phyloP scores from a whole-genome alignment of 1,284 basidiomycete genomes.

The Leccinum griseonigrum region DNA sequence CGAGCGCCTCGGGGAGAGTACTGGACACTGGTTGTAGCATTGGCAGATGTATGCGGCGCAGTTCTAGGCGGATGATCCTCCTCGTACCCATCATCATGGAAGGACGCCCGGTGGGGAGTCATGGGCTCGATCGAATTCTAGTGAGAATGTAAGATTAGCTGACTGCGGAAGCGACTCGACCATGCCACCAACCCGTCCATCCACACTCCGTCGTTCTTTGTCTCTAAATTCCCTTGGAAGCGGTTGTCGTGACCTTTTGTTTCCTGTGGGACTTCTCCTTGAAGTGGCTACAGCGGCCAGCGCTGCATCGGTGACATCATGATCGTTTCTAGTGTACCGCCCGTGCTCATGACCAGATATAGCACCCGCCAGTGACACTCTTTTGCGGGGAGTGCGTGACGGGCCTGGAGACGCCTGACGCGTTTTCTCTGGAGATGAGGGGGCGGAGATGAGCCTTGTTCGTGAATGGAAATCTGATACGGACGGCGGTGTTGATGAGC shows the following conservation, averaged over 20 bases:
- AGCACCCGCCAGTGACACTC: slow-evolving; percentile 36
- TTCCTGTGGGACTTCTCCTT: slow-evolving; percentile 42
- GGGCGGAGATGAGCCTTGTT: slow-evolving; percentile 50
- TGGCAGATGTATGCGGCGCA: slow-evolving; percentile 20
- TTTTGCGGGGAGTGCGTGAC: slow-evolving; percentile 44
- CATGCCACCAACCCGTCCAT: slow-evolving; percentile 42
- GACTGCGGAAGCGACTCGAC: neutral
- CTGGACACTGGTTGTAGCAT: slow-evolving; percentile 18
- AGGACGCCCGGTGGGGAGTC: slow-evolving; percentile 22
- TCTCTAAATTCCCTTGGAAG: slow-evolving; percentile 63
- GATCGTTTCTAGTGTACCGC: slow-evolving; percentile 26
- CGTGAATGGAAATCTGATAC: slow-evolving; percentile 26
- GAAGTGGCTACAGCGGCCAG: slow-evolving; percentile 60
- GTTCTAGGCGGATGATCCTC: slow-evolving; percentile 18
- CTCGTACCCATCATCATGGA: slow-evolving; percentile 22
- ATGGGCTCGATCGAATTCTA: slow-evolving; percentile 27
- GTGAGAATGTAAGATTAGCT: slow-evolving; percentile 6
- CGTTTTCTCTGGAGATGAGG: slow-evolving; percentile 51
- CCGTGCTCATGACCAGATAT: slow-evolving; percentile 27
- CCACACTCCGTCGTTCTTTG: slow-evolving; percentile 35
- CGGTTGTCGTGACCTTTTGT: slow-evolving; percentile 49
- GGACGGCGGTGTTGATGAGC: slow-evolving; percentile 39
- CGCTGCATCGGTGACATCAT: slow-evolving; percentile 51
- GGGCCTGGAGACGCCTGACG: slow-evolving; percentile 39
- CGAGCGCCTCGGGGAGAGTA: slow-evolving; percentile 33